These are phyloP conservation scores for Elaeagnus macrophylla DNA, from an alignment of 306 rosid genomes.

Conservation along the genomic window DNA sequence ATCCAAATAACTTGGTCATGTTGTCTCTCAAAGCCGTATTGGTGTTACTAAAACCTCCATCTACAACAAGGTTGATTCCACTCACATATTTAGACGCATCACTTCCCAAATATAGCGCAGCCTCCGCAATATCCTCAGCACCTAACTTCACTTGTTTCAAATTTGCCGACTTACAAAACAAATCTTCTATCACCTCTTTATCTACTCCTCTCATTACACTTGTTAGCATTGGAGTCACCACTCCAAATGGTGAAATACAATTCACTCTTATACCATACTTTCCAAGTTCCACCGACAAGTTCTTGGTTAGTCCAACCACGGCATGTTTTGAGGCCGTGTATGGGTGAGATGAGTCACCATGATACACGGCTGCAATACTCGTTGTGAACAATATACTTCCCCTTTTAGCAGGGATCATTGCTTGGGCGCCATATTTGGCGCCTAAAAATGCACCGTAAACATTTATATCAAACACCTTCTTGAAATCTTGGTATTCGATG, in stretches of 20 bases:
- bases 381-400: constrained; percentile 46
- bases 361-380: constrained; percentile 27
- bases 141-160: constrained; percentile 15
- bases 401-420: constrained; percentile 34
- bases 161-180: constrained; percentile 4
- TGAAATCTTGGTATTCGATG: constrained; percentile 16
- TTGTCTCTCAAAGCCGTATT: background rate
- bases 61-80: background rate
- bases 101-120: constrained; percentile 19
- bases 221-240: constrained; percentile 33
- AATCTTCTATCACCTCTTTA: constrained; percentile 11
- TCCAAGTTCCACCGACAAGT: constrained; percentile 39
- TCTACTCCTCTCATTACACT: constrained; percentile 22
- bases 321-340: constrained; percentile 46
- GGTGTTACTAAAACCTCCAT: background rate
- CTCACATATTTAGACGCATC: constrained; percentile 15
- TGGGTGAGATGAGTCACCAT: constrained; percentile 30
- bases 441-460: constrained; percentile 50
- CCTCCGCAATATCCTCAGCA: constrained; percentile 20
- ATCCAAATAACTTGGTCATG: background rate
- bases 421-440: constrained; percentile 41
- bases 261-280: constrained; percentile 43
- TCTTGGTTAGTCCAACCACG: constrained; percentile 40
- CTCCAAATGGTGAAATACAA: constrained; percentile 30
- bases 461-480: constrained; percentile 39